Conservation (phyloP, 2,329 filamentous ascomycete genomes). For the Talaromyces funiculosus region DNA sequence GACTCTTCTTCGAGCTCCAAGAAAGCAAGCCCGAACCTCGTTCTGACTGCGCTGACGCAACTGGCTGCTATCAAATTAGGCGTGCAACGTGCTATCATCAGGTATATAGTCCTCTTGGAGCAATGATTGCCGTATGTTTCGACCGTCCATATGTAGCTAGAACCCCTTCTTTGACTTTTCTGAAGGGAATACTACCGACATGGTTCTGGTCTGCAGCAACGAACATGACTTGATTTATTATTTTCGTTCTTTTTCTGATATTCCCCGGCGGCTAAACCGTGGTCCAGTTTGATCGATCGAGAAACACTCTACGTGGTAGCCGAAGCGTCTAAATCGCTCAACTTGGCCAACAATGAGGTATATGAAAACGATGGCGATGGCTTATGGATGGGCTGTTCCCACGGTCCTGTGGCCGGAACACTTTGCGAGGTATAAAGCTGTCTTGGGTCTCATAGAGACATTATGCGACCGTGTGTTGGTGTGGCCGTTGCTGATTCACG, state of each 20-base stretch:
- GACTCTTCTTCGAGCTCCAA: not conserved
- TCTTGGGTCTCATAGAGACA: not conserved
- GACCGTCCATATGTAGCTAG: not conserved
- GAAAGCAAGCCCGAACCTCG: slow-evolving; percentile 16
- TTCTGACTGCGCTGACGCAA: slow-evolving; percentile 22
- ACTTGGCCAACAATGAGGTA: slow-evolving; percentile 27
- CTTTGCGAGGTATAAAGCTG: slow-evolving; percentile 15
- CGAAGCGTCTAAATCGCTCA: slow-evolving; percentile 39
- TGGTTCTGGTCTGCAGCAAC: not conserved
- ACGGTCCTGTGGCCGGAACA: slow-evolving; percentile 29
- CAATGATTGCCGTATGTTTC: not conserved
- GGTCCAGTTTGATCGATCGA: slow-evolving; percentile 37
- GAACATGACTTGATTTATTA: not conserved
- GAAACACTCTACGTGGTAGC: slow-evolving; percentile 43
- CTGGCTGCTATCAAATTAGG: slow-evolving; percentile 21
- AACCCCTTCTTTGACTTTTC: not conserved
- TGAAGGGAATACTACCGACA: not conserved
- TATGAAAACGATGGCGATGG: slow-evolving; percentile 26
- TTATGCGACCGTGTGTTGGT: not conserved
- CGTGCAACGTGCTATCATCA: slow-evolving; percentile 25
- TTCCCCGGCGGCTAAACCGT: not conserved
- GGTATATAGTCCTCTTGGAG: slow-evolving; percentile 13
- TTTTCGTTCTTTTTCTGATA: not conserved
- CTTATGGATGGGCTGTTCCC: slow-evolving; percentile 27
- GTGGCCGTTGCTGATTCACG: not conserved